phyloP scores from a whole-genome alignment of 2,329 filamentous ascomycete genomes.

The Botrytis galanthina region DNA sequence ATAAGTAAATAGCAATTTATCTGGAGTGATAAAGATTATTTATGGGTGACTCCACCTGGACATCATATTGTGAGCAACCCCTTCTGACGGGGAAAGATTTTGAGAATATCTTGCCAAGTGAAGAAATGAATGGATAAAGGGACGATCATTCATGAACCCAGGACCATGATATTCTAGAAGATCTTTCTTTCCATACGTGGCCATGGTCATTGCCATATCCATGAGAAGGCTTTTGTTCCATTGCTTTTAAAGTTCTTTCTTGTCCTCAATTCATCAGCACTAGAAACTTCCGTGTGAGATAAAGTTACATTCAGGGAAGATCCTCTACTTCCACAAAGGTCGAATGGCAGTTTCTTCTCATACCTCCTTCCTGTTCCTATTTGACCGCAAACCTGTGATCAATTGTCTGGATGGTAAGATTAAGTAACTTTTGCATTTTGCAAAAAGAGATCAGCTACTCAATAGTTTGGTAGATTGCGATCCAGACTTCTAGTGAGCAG shows the following conservation, averaged over 20 bases:
- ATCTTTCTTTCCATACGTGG: background rate
- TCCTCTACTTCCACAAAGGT: background rate
- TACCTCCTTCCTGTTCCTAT: background rate
- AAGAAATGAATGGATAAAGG: background rate
- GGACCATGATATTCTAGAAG: background rate
- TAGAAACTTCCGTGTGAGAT: background rate
- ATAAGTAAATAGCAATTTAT: background rate
- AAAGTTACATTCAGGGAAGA: background rate
- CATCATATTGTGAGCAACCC: background rate
- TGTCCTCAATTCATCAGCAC: background rate
- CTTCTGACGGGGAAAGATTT: background rate
- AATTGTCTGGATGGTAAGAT: background rate
- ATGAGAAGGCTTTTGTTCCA: background rate
- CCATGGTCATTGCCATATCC: background rate
- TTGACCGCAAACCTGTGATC: background rate
- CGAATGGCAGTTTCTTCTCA: background rate
- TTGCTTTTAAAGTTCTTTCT: background rate
- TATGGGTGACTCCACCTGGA: background rate
- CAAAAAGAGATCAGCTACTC: too few relatives aligned
- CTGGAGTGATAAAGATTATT: background rate
- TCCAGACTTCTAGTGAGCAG: background rate
- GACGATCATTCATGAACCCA: background rate
- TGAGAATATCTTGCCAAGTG: background rate
- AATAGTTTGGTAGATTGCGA: too few relatives aligned
- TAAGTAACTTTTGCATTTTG: background rate